Evolutionary conservation across 2,329 filamentous ascomycete genomes (phyloP), one percentile per base, ranked within the genome.

Genomic region (Sclerotinia nivalis): DNA sequence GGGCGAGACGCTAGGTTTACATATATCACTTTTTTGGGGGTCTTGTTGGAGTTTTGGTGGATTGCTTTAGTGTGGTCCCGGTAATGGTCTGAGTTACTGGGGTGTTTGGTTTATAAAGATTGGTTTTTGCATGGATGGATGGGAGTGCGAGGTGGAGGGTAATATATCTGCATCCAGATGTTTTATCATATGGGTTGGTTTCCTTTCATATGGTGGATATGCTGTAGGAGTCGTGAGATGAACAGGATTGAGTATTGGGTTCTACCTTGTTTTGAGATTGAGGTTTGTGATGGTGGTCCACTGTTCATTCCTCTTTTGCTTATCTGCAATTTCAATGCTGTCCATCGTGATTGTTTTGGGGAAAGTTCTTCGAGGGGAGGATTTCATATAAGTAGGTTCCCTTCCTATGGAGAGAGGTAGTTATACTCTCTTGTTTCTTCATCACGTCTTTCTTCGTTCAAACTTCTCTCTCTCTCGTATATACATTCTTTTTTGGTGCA

Each of bases 401-500:
- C 45, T 69, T 49, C 67, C 15, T 12, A 25, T 20, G 4, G 25
- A 37, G 40, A 13, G 15, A 37, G n/a, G n/a, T 47, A 64, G 43
- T 56, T 15, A 4, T 37, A 13, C 25, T 66, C 49, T 55, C 50
- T 43, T 66, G 34, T 31, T 69, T 54, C 40, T 55, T 69, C 59
- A 65, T 49, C 37, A n/a, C 28, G n/a, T 65, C 47, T 65, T 65
- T 65, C 31, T 25, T 52, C 61, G 22, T 65, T 65, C 61, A 65
- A 12, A 20, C 56, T 59, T 40, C 34, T 40, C 37, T 59, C n/a
- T 40, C n/a, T n/a, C 37, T 22, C 56, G 34, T 15, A 28, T 18
- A 43, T 47, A 52, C 59, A 69, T 61, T 60, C 67, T 65, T 69
- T 69, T 65, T 31, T 56, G 59, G 67, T 69, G 61, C 67, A 56